Base-by-base conservation (phyloP, 2,329 filamentous ascomycete species). In the Diaporthe batatas region DNA sequence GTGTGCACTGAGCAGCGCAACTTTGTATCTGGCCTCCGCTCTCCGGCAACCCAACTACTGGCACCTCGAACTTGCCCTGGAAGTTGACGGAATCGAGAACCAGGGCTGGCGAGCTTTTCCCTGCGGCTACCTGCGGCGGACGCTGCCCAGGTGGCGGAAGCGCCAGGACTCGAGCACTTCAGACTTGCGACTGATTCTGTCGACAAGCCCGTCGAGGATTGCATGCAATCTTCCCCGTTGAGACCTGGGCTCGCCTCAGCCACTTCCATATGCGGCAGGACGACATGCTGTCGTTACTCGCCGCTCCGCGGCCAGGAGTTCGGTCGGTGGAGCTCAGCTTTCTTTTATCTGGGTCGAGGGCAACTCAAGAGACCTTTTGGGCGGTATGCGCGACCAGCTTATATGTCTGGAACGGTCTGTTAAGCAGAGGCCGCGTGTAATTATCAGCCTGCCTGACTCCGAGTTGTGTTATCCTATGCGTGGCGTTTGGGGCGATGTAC, bases 281-380 rank as follows among this genome's bases (percentile, higher is more conserved):
- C 2, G 78, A 81, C 57, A 42, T 80, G 8, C 57, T 81, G 8
- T 69, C 72, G 0, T 58, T 79, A 1, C 77, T 81, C 39, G 73
- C 72, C 16, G 47, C 73, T 5, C 67, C 81, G 11, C 80, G 78
- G 5, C 34, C 36, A 3, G 76, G 76, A 2, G 18, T 79, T 23
- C 74, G 77, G 16, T 78, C 78, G n/a, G 76, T 80, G 3, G 75
- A 81, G 53, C 73, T 81, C 21, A 79, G 77, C 70, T 76, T 77
- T 29, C 71, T 80, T 71, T 80, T 7, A 21, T 25, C 34, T 78
- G 78, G n/a, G 21, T 36, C 49, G 36, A 59, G 29, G 51, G 58
- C 16, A 75, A 34, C 42, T 58, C 51, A 10, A 23, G 36, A 39
- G 55, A 14, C 34, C 29, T 70, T 8, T 21, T 36, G 44, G 34